phyloP scores from a whole-genome alignment of 345 rosid species.

The Zanthoxylum bungeanum region DNA sequence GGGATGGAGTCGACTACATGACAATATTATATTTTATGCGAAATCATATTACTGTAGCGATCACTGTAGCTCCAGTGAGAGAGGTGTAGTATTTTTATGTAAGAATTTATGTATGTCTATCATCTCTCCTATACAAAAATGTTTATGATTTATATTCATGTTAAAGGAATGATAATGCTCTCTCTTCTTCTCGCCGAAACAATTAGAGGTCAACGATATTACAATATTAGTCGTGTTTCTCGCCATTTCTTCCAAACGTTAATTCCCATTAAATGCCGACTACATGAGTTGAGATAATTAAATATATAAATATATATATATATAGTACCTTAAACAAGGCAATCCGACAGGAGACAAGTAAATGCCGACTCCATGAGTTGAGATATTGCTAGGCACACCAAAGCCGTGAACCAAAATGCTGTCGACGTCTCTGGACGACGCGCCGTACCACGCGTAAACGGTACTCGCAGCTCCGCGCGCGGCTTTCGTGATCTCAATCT shows the following conservation, averaged over 20 bases:
- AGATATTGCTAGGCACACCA: constrained; percentile 21
- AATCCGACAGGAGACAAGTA: constrained; percentile 36
- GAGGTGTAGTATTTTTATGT: too few relatives aligned
- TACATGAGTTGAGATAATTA: constrained; percentile 23
- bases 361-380: constrained; percentile 35
- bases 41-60: too few relatives aligned
- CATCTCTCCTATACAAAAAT: too few relatives aligned
- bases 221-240: too few relatives aligned
- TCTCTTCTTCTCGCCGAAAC: too few relatives aligned
- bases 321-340: constrained; percentile 34
- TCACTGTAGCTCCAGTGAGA: too few relatives aligned
- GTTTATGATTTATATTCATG: too few relatives aligned
- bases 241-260: too few relatives aligned
- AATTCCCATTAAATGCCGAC: constrained; percentile 29
- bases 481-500: constrained; percentile 25
- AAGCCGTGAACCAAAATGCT: constrained; percentile 43
- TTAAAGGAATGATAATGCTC: neutral
- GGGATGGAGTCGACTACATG: neutral
- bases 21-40: too few relatives aligned
- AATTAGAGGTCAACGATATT: too few relatives aligned
- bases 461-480: constrained; percentile 27
- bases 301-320: neutral
- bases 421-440: constrained; percentile 23
- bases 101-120: too few relatives aligned
- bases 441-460: constrained; percentile 45